Base-by-base conservation (phyloP, 106 monocot species). In the Acorus gramineus region DNA sequence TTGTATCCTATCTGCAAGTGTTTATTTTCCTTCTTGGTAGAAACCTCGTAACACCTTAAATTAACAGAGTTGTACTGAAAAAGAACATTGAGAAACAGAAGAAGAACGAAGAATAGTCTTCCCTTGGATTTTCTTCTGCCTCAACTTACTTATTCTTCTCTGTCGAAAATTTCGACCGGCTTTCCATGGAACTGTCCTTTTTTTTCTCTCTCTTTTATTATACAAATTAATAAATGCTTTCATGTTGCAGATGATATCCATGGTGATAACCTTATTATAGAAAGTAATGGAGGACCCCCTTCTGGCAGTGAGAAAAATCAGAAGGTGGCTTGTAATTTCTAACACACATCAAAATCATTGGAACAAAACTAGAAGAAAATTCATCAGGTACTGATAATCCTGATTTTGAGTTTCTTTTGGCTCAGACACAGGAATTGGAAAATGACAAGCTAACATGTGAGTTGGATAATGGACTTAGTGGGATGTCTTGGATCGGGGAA, bases 281-380 rank as follows among this genome's bases (percentile, higher is more conserved):
- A 81, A 65, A 64, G 56, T 49, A 56, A 69, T 67, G 80, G 62
- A 69, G 60, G 13, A 68, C 14, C 71, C 45, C 59, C 69, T 67
- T 52, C 76, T 75, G 56, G 71, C 58, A 68, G 60, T 13, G 62
- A 60, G 53, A 65, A 69, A 55, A 74, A 65, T 44, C 51, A 72
- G 60, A 83, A 83, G 95, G 90, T 95, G 56, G 77, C 52, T 60
- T 77, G 49, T 71, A 43, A 47, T 68, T 66, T 60, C 76, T 80
- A 53, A 64, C 28, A 28, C 28, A 28, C 28, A 68, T 61, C 61
- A 59, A 70, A 44, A 58, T 68, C 44, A 47, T 72, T 78, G 57
- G 62, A 68, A 74, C 44, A 60, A 64, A 80, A 57, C 42, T 57
- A 65, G 44, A 66, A 70, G 42, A 45, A 12, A 70, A 64, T 74